Base-by-base conservation (phyloP, 2,329 filamentous ascomycete species). In the Phaeoacremonium minimum region DNA sequence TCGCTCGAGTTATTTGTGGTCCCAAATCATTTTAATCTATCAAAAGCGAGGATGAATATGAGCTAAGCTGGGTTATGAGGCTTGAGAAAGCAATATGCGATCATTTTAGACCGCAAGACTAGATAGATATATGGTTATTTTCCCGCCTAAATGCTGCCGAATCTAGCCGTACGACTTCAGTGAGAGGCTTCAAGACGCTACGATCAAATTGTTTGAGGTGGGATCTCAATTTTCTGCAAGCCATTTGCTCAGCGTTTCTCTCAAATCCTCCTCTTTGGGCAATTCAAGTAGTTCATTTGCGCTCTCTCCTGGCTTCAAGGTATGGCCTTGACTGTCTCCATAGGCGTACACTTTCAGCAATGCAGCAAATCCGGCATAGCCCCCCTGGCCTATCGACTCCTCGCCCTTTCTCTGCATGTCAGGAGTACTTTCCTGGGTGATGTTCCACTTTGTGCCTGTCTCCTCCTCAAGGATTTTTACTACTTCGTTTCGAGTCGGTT, bases 401-500 rank as follows among this genome's bases (percentile, higher is more conserved):
- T 57, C 48, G 4, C 58, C 67, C 14, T 42, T 48, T 46, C 56
- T 53, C 32, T 58, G 49, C 28, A 60, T 41, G 11, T 64, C 63
- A 0, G 44, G 49, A n/a, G 58, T 56, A 8, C 46, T 52, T 12
- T 53, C 40, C 4, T 52, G 53, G 3, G 59, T 64, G 2, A 79
- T 58, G 0, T 63, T 58, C 63, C 69, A 81, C 40, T 71, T 70
- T n/a, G 57, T 48, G 3, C 67, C 69, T 0, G 71, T 73, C 6
- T 66, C 56, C 40, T 70, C 67, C 55, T 84, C 74, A 4, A 74
- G 57, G 1, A 65, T 50, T 9, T 57, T 54, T 2, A 83, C 50
- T 2, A 85, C 54, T 43, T 82, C 65, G 13, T 73, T 73, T 55
- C 83, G 78, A 2, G 71, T 70, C 0, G 71, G 67, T 16, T 68